Percentiles rank a stretch among this genome's conserved stretches.
Conservation (phyloP, 306 rosid genomes). For the Trichosanthes cucumerina region DNA sequence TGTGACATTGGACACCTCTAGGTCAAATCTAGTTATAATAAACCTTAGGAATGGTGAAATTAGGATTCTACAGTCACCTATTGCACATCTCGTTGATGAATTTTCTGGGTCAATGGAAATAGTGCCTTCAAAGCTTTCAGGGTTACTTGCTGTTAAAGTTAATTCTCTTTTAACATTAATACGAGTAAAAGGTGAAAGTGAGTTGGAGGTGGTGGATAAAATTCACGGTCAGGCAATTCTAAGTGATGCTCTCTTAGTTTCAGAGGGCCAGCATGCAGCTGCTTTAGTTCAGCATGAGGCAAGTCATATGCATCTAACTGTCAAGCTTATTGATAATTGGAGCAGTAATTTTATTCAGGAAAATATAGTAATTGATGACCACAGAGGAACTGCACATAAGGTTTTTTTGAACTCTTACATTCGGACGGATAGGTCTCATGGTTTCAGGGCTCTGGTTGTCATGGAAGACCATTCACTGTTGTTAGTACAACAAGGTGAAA, state of each 20-base stretch:
- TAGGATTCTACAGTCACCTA: slow-evolving; percentile 34
- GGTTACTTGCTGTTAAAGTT: slow-evolving; percentile 52
- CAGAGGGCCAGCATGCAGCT: slow-evolving; percentile 61
- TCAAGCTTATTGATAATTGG: slow-evolving; percentile 59
- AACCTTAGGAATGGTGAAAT: slow-evolving; percentile 50
- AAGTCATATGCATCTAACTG: slow-evolving; percentile 45
- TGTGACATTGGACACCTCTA: slow-evolving; percentile 53
- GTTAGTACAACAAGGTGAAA: slow-evolving; percentile 84
- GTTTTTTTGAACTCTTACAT: slow-evolving; percentile 74
- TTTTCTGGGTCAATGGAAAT: slow-evolving; percentile 40
- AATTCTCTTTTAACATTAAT: slow-evolving; percentile 33
- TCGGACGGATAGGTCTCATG: slow-evolving; percentile 77
- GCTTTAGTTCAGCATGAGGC: slow-evolving; percentile 62
- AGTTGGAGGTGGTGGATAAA: slow-evolving; percentile 57
- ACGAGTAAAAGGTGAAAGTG: slow-evolving; percentile 54
- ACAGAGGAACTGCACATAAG: slow-evolving; percentile 58
- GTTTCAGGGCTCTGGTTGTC: slow-evolving; percentile 86
- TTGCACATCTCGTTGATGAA: slow-evolving; percentile 45
- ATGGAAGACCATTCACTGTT: slow-evolving; percentile 94
- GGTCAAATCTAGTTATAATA: slow-evolving; percentile 55
- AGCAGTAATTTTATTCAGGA: slow-evolving; percentile 60
- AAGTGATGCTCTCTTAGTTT: slow-evolving; percentile 63
- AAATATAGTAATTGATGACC: slow-evolving; percentile 51
- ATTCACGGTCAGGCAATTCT: slow-evolving; percentile 40
- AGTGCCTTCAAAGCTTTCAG: slow-evolving; percentile 60